Evolutionary conservation across 2,329 filamentous ascomycete species (phyloP).

Genomic region (Xylaria sp.): DNA sequence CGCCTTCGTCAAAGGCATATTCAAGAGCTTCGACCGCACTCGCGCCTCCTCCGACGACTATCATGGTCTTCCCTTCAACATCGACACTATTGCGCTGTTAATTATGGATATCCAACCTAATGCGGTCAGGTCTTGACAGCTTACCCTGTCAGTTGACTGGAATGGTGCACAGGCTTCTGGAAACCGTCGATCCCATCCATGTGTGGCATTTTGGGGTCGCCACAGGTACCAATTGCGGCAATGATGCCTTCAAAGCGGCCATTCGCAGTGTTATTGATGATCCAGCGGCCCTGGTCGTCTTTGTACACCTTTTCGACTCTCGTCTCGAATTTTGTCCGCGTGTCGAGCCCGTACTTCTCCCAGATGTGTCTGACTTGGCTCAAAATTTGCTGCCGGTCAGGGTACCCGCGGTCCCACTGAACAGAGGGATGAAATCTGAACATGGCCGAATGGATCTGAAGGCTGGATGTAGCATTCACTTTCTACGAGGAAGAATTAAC

Average conservation of each 20-base stretch:
- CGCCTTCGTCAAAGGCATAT: slow-evolving; percentile 74
- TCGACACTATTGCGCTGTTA: slow-evolving; percentile 61
- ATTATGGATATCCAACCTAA: slow-evolving; percentile 10
- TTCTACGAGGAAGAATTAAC: slow-evolving; percentile 55
- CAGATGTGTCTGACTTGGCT: slow-evolving; percentile 76
- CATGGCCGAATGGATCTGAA: slow-evolving; percentile 88
- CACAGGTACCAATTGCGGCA: slow-evolving; percentile 82
- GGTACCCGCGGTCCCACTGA: slow-evolving; percentile 79
- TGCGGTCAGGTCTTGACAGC: slow-evolving; percentile 16
- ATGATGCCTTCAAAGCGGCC: slow-evolving; percentile 83
- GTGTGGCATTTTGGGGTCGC: slow-evolving; percentile 77
- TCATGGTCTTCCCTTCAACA: slow-evolving; percentile 77
- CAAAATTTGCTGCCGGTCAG: slow-evolving; percentile 78
- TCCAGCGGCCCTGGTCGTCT: slow-evolving; percentile 75
- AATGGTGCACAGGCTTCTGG: slow-evolving; percentile 78
- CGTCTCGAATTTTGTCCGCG: slow-evolving; percentile 76
- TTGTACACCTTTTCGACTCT: slow-evolving; percentile 75
- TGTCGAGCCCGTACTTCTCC: slow-evolving; percentile 77
- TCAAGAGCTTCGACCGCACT: slow-evolving; percentile 85
- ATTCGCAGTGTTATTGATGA: slow-evolving; percentile 76
- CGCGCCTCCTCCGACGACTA: slow-evolving; percentile 81
- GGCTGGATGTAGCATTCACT: slow-evolving; percentile 82
- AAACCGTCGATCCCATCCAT: slow-evolving; percentile 78
- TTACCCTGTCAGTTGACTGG: slow-evolving; percentile 74
- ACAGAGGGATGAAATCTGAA: slow-evolving; percentile 88